phyloP scores from a whole-genome alignment of 2,329 filamentous ascomycete species.

The Coniochaeta pulveracea region DNA sequence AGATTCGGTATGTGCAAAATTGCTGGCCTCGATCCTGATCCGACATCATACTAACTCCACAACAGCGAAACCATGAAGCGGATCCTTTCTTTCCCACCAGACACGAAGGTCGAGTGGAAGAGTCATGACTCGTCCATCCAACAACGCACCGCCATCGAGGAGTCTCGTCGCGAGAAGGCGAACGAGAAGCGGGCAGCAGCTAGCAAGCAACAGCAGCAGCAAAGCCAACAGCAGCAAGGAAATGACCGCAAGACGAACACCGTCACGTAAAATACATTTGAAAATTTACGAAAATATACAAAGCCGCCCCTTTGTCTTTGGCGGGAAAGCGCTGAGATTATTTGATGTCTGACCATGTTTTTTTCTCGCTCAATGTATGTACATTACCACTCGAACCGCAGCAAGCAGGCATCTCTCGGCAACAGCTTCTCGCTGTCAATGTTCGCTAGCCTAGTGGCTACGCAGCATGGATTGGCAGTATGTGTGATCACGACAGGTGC shows the following conservation, averaged over 20 bases:
- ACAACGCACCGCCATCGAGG: conserved; percentile 80
- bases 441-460: no score
- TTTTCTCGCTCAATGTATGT: no score
- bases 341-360: no score
- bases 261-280: background rate
- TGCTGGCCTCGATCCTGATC: conserved; percentile 1
- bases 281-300: no score
- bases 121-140: conserved; percentile 94
- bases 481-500: no score
- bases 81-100: conserved; percentile 70
- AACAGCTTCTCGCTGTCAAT: no score
- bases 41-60: conserved; percentile 11
- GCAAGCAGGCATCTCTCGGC: no score
- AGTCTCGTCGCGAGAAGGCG: conserved; percentile 78
- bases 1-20: conserved; percentile 63
- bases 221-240: conserved; percentile 7
- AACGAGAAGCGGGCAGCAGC: conserved; percentile 25
- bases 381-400: no score
- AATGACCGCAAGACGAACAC: conserved; percentile 3
- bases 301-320: no score
- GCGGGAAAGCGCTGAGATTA: no score
- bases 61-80: conserved; percentile 89
- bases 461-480: no score
- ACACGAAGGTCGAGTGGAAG: conserved; percentile 91
- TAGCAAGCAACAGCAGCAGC: conserved; percentile 19